Evolutionary conservation across 176 grass and related monocot species (phyloP).

Genomic region (Cenchrus fungigraminus): DNA sequence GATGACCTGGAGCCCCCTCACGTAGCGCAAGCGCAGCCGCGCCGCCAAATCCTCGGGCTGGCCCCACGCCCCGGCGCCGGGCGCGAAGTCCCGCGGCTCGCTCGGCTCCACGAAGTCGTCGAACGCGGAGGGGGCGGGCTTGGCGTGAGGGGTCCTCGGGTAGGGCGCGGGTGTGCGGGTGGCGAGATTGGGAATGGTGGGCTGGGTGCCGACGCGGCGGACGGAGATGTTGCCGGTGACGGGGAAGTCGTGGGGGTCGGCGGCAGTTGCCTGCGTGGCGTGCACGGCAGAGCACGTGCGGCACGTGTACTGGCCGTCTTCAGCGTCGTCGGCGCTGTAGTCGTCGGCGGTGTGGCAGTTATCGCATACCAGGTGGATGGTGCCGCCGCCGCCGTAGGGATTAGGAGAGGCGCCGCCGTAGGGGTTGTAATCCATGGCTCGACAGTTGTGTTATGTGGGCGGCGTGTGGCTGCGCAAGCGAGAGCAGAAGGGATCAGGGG

Average conservation of each 20-base stretch:
- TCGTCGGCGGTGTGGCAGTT: slow-evolving; percentile 23
- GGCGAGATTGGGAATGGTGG: slow-evolving; percentile 11
- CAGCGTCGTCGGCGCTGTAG: slow-evolving; percentile 44
- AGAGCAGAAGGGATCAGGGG: too few species aligned
- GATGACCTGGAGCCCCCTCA: slow-evolving; percentile 77
- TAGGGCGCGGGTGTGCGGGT: slow-evolving; percentile 22
- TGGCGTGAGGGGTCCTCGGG: slow-evolving; percentile 19
- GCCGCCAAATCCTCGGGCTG: slow-evolving; percentile 33
- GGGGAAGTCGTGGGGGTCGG: slow-evolving; percentile 45
- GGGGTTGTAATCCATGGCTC: slow-evolving; percentile 39
- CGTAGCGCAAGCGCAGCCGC: slow-evolving; percentile 56
- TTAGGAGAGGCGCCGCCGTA: slow-evolving; percentile 12
- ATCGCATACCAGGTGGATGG: slow-evolving; percentile 52
- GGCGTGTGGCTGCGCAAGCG: too few species aligned
- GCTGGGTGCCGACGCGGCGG: slow-evolving; percentile 29
- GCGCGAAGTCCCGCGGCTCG: slow-evolving; percentile 53
- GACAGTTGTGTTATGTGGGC: background rate
- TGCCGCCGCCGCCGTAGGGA: background rate
- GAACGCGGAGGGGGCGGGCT: background rate
- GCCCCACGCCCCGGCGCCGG: background rate
- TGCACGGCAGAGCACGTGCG: slow-evolving; percentile 52
- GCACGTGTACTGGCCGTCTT: slow-evolving; percentile 66
- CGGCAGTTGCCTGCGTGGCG: slow-evolving; percentile 51
- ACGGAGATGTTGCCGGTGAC: background rate
- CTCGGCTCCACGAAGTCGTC: slow-evolving; percentile 26